Conservation (phyloP, 179 eudicot species). For the Actinidia chinensis region DNA sequence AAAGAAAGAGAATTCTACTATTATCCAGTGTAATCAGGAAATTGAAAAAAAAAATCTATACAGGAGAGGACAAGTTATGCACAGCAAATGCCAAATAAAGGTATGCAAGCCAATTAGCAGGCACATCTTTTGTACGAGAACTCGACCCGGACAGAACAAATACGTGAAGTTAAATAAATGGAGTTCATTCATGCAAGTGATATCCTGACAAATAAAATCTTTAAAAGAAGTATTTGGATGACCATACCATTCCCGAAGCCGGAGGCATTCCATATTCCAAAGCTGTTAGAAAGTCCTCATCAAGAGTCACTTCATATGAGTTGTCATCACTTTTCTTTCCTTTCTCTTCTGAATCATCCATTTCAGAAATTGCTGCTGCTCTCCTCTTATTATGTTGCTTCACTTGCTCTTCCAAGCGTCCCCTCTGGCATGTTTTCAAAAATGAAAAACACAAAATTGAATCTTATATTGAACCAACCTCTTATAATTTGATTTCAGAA, state of each 20-base stretch:
- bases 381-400: slow-evolving; percentile 79
- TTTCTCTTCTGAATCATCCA: slow-evolving; percentile 24
- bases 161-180: neutral
- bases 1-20: too few species aligned
- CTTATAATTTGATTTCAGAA: neutral
- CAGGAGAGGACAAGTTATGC: neutral
- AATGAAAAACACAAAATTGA: neutral
- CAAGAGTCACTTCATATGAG: slow-evolving; percentile 79
- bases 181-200: neutral
- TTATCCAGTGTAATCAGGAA: too few species aligned
- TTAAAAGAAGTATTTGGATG: slow-evolving; percentile 6
- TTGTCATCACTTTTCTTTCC: slow-evolving; percentile 50
- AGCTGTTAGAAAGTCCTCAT: slow-evolving; percentile 94
- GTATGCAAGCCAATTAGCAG: neutral
- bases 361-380: slow-evolving; percentile 29
- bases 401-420: slow-evolving; percentile 95
- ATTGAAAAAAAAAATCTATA: neutral
- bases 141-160: slow-evolving; percentile 3
- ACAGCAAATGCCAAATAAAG: neutral
- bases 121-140: neutral
- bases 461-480: neutral
- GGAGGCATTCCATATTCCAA: slow-evolving; percentile 99
- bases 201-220: neutral
- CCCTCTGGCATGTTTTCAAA: slow-evolving; percentile 46
- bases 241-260: slow-evolving; percentile 94